Percentiles rank a stretch among this genome's conserved stretches.
These are phyloP conservation scores for Ehretia macrophylla DNA, from an alignment of 257 asterid genomes.

Conservation along the genomic window DNA sequence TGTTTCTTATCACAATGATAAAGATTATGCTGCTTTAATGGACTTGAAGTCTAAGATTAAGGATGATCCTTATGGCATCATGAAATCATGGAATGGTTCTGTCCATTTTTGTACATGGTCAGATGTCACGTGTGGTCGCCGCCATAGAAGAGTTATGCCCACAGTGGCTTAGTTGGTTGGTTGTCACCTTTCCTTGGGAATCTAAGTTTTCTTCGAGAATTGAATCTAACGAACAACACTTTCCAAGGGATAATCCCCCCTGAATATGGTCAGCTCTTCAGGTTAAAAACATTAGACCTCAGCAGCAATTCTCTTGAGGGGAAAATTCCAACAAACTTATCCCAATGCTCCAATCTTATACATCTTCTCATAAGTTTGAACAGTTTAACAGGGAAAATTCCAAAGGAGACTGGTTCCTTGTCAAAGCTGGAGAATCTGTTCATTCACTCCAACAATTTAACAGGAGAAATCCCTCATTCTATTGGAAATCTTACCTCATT, in stretches of 20 bases:
- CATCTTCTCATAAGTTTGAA: background rate
- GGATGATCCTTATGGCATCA: conserved; percentile 9
- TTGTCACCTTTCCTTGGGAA: background rate
- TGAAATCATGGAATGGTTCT: conserved; percentile 24
- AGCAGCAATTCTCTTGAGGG: background rate
- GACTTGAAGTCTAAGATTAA: conserved; percentile 5
- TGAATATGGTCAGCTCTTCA: background rate
- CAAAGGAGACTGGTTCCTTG: background rate
- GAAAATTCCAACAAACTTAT: background rate
- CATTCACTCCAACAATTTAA: background rate
- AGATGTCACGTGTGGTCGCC: conserved; percentile 18
- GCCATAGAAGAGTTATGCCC: conserved; percentile 9
- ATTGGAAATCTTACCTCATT: background rate
- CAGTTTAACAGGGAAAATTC: background rate
- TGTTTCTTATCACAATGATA: background rate
- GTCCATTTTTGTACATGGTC: conserved; percentile 26
- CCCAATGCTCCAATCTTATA: background rate
- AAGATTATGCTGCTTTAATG: background rate
- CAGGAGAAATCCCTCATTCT: background rate
- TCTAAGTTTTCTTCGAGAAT: background rate
- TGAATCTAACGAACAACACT: background rate
- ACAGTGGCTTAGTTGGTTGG: background rate
- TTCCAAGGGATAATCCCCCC: background rate
- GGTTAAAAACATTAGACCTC: background rate
- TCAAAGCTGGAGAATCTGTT: background rate